Evolutionary conservation across 176 grass and related monocot genomes (phyloP), one percentile per base, ranked within the genome.

Genomic region (Urochloa ruziziensis): DNA sequence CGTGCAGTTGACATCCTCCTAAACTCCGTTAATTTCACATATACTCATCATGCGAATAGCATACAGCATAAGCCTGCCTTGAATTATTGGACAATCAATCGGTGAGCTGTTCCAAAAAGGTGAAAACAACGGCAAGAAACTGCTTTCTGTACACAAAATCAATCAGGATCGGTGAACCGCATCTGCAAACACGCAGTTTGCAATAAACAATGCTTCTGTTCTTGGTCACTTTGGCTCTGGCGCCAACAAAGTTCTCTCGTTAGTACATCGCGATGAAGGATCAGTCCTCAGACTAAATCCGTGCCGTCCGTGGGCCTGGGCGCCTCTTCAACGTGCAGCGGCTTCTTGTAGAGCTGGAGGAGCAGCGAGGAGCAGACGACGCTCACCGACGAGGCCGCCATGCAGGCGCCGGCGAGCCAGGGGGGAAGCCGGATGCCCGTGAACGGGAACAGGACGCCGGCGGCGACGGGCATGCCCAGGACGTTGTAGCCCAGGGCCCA

Each of bases 401-500:
- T 99, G 87, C 93, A 96, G 29, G 93, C 96, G 0, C 96, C 93
- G 0, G 93, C 96, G 0, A 99, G 91, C 93, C 93, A 99, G 4
- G 96, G 96, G 9, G 96, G 96, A 25, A 99, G 83, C 42, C 93
- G 73, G 78, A 99, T 91, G 79, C 89, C 91, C 0, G 67, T 91
- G 79, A 93, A 95, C 0, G 96, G 96, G 83, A 94, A 96, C 68
- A 99, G 70, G 44, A 96, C 46, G 9, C 96, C 93, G 0, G 93
- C 96, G 0, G 96, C 96, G 10, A 95, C 74, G 0, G 91, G 96
- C 89, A 99, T 84, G 37, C 91, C 91, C 32, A 99, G 84, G 9
- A 99, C n/a, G 46, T 99, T 96, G 84, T 99, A 98, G 4, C 96
- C 91, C 60, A 99, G 81, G 24, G 96, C 96, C 93, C 96, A 99